Base-by-base conservation (phyloP, 2,329 filamentous ascomycete genomes). In the Monascus ruber region DNA sequence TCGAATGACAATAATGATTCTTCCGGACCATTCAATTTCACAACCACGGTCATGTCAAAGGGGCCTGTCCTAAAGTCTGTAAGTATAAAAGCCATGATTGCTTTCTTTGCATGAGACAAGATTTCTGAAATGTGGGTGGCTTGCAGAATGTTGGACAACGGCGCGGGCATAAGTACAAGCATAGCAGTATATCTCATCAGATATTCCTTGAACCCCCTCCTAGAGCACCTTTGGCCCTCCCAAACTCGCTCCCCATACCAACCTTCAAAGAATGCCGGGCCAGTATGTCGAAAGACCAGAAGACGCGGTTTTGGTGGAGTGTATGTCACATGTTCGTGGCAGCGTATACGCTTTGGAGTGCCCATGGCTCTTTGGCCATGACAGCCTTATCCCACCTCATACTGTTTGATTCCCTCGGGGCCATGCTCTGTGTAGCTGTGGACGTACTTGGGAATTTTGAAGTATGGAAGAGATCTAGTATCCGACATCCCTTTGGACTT, bases 361-460 rank as follows among this genome's bases (percentile, higher is more conserved):
- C 86, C 1, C 78, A 86, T 43, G 86, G 86, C 28, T 94, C 85
- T 17, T 74, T 95, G 25, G 86, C 89, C 7, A 83, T 94, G 66
- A 95, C 88, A 5, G 89, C 89, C 0, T 70, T 98, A 11, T 94
- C 87, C 6, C 88, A 95, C 54, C 71, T 98, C 35, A 82, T 96
- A 42, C 85, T 96, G 61, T 98, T 95, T 60, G 91, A 98, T 59
- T 89, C 91, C 6, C 77, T 94, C 1, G 91, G 87, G 28, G 91
- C 91, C 4, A 80, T 88, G 35, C 77, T 96, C 4, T 96, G 89
- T 59, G 87, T 94, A 3, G 80, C 78, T 8, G 89, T 96, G 35
- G 91, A 98, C 56, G 85, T 96, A 1, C 76, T 95, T 35, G 81
- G 85, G 37, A 98, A 98, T 60, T 98, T 98, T 53, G 91, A 98